phyloP scores from a whole-genome alignment of 495 filamentous ascomycete species.

The Hypoxylon trugodes region DNA sequence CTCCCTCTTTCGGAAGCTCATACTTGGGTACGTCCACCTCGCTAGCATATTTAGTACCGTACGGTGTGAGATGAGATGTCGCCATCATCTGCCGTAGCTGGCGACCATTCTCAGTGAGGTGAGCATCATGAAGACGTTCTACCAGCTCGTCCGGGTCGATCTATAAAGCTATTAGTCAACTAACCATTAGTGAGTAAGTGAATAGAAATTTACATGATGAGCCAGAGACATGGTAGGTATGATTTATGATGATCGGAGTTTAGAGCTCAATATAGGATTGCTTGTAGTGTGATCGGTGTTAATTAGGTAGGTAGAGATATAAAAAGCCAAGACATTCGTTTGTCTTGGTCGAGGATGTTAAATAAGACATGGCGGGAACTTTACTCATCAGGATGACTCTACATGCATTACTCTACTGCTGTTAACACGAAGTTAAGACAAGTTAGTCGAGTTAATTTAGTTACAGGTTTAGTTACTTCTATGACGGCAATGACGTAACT shows the following conservation, averaged over 20 bases:
- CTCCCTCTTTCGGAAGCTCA: conserved; percentile 67
- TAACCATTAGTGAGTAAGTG: conserved; percentile 10
- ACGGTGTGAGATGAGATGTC: conserved; percentile 66
- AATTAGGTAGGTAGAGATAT: background rate
- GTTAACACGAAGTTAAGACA: background rate
- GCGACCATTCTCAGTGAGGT: conserved; percentile 51
- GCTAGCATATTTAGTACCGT: conserved; percentile 69
- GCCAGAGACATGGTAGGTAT: conserved; percentile 4
- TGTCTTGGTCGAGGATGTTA: too few species aligned
- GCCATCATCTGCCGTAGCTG: conserved; percentile 52
- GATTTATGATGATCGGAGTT: background rate
- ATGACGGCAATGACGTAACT: conserved; percentile 36
- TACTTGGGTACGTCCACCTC: conserved; percentile 73
- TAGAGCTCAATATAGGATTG: background rate
- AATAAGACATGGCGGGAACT: too few species aligned
- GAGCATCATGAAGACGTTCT: conserved; percentile 56
- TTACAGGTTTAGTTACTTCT: conserved; percentile 12
- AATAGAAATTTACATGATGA: conserved; percentile 12
- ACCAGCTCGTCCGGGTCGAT: conserved; percentile 72
- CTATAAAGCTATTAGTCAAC: conserved; percentile 40
- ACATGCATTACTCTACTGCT: background rate
- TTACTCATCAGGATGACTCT: background rate
- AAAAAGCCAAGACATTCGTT: background rate
- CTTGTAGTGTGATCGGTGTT: background rate
- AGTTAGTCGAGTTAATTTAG: background rate